Base-by-base conservation (phyloP, 768 basidiomycete genomes). In the Kwoniella newhampshirensis region DNA sequence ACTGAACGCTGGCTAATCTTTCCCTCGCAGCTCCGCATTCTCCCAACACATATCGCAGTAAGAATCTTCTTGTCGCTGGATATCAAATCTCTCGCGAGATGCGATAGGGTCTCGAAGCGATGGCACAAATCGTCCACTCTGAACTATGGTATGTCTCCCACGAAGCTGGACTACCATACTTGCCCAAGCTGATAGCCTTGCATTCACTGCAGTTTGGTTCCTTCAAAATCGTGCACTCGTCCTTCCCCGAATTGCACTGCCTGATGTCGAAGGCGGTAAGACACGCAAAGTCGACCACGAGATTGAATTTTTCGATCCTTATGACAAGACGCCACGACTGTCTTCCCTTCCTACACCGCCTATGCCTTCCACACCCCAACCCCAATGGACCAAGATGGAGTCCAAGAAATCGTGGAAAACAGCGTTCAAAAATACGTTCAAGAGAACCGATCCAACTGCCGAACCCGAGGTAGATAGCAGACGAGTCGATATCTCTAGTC, bases 101-200 rank as follows among this genome's bases (percentile, higher is more conserved):
- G 89, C 68, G 82, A 90, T 21, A 77, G 86, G 30, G 90, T 94
- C 4, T 89, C 84, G 44, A 86, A 83, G 75, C 88, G 90, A 77
- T 96, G 92, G 92, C 82, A 81, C 57, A 85, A 85, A 72, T 91
- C 89, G 62, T 89, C 92, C 78, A 88, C 91, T 0, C 75, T 94
- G 58, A 96, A 96, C 76, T 93, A 94, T 72, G 86, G 92, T 89
- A 59, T 53, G 81, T 15, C 3, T 15, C 32, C 32, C 32, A n/a
- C n/a, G n/a, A 32, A 32, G 32, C 32, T 32, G 13, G 32, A 42
- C 51, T 8, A 13, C 42, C 42, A 20, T 3, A 23, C 23, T 7
- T 27, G n/a, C 41, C 18, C 18, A 51, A 13, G 36, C 49, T 51
- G 49, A 39, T 17, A 40, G 13, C 45, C 11, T 21, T 30, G 11